Conservation (phyloP, 169 alveolate genomes). For the Plasmodium adleri region DNA sequence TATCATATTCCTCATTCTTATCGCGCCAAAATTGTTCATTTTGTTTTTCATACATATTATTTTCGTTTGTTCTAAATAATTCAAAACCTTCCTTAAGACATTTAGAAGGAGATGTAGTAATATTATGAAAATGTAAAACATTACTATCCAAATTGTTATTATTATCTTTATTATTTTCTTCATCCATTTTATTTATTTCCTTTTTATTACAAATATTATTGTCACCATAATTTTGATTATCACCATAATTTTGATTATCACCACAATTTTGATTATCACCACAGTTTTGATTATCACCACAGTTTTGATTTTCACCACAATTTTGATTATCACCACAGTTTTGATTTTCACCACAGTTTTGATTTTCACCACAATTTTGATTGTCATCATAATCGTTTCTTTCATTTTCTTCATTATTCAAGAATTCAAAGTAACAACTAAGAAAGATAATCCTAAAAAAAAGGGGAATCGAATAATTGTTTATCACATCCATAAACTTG, state of each 20-base stretch:
- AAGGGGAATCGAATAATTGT: slow-evolving; percentile 62
- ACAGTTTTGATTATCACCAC: neutral
- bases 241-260: neutral
- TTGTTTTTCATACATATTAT: neutral
- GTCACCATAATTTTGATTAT: neutral
- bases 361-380: neutral
- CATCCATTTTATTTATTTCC: neutral
- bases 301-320: slow-evolving; percentile 42
- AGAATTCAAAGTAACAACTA: slow-evolving; percentile 69
- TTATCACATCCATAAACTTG: slow-evolving; percentile 64
- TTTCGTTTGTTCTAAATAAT: too few species aligned
- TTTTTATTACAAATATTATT: neutral
- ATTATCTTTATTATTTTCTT: neutral
- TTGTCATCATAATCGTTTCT: neutral
- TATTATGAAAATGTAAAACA: neutral
- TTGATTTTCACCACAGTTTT: neutral
- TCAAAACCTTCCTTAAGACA: too few species aligned
- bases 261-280: neutral
- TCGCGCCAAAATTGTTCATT: neutral
- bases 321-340: neutral
- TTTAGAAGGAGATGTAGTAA: too few species aligned
- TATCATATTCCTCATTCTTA: neutral
- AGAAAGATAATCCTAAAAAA: slow-evolving; percentile 56
- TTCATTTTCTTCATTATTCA: slow-evolving; percentile 15
- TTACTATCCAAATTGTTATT: neutral